Evolutionary conservation across 2,329 filamentous ascomycete genomes (phyloP).

Genomic region (Daldinia sp.): DNA sequence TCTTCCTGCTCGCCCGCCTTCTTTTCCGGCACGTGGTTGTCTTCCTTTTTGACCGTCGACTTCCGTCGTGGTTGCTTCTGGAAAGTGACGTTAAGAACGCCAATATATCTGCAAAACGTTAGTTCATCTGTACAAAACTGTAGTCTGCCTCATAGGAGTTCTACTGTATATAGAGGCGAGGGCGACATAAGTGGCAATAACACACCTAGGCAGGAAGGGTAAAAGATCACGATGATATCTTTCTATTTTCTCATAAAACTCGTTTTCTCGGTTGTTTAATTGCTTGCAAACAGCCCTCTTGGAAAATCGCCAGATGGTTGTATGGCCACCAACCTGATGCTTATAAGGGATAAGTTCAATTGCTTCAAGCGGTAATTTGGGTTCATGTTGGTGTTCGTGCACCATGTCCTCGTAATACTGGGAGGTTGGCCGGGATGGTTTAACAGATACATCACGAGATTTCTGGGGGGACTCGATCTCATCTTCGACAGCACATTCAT

Average conservation of each 20-base stretch:
- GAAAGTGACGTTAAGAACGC: conserved; percentile 95
- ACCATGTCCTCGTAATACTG: conserved; percentile 58
- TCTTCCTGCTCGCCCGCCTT: conserved; percentile 45
- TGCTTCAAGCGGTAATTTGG: conserved; percentile 77
- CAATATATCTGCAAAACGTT: conserved; percentile 77
- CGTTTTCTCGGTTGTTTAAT: conserved; percentile 96
- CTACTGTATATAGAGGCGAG: conserved; percentile 9
- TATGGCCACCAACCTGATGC: conserved; percentile 97
- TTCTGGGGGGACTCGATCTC: conserved; percentile 51
- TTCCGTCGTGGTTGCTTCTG: conserved; percentile 79
- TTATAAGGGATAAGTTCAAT: conserved; percentile 97
- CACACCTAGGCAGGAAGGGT: conserved; percentile 85
- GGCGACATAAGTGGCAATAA: conserved; percentile 33
- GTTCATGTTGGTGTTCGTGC: conserved; percentile 60
- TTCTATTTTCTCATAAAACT: conserved; percentile 98
- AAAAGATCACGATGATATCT: conserved; percentile 87
- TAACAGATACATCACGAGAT: conserved; percentile 47
- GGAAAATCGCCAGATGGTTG: conserved; percentile 95
- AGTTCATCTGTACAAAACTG: conserved; percentile 27
- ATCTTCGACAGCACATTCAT: conserved; percentile 54
- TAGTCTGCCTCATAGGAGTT: not conserved
- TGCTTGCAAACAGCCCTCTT: conserved; percentile 96
- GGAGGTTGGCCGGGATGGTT: conserved; percentile 50
- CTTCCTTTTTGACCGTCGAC: conserved; percentile 62
- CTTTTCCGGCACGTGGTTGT: conserved; percentile 45